A percentile compares a stretch with the other conserved stretches of the same genome.
These are phyloP conservation scores for Chaetomiaceae sp. DNA, from an alignment of 2,329 filamentous ascomycete genomes.

Conservation along the genomic window DNA sequence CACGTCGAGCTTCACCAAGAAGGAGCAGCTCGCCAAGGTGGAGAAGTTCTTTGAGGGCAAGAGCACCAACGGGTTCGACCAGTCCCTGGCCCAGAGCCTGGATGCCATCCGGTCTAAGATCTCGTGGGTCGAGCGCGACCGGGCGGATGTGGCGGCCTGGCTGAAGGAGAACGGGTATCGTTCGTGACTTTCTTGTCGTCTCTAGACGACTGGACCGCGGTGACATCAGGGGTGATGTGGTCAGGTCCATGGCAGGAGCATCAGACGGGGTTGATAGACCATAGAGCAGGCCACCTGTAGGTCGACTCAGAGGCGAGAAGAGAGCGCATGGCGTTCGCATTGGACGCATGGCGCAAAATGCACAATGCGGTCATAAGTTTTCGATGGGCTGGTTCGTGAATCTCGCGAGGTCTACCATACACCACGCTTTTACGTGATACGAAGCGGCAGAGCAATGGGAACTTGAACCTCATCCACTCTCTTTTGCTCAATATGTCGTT, in stretches of 20 bases:
- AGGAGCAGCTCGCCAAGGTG: constrained; percentile 68
- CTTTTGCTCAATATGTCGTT: too few species aligned
- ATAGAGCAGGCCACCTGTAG: constrained; percentile 12
- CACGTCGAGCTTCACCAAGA: constrained; percentile 71
- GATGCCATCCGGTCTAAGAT: constrained; percentile 82
- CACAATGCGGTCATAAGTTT: too few species aligned
- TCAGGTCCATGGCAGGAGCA: constrained; percentile 6
- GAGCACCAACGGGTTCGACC: constrained; percentile 80
- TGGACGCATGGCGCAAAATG: not conserved
- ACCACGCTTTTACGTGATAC: too few species aligned
- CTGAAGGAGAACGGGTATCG: constrained; percentile 32
- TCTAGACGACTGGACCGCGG: too few species aligned
- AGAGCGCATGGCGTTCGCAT: not conserved
- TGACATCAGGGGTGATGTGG: constrained; percentile 6
- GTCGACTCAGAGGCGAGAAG: not conserved
- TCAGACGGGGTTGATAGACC: not conserved
- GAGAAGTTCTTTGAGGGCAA: constrained; percentile 74
- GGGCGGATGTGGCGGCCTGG: constrained; percentile 56
- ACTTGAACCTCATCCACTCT: too few species aligned
- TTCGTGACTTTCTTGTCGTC: constrained; percentile 19
- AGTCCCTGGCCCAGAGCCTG: constrained; percentile 80
- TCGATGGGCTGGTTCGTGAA: too few species aligned
- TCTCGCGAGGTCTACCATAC: too few species aligned
- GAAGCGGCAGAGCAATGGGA: too few species aligned
- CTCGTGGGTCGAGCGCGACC: constrained; percentile 71